Conservation (phyloP, 176 grass and related monocot genomes). For the Poa pratensis region DNA sequence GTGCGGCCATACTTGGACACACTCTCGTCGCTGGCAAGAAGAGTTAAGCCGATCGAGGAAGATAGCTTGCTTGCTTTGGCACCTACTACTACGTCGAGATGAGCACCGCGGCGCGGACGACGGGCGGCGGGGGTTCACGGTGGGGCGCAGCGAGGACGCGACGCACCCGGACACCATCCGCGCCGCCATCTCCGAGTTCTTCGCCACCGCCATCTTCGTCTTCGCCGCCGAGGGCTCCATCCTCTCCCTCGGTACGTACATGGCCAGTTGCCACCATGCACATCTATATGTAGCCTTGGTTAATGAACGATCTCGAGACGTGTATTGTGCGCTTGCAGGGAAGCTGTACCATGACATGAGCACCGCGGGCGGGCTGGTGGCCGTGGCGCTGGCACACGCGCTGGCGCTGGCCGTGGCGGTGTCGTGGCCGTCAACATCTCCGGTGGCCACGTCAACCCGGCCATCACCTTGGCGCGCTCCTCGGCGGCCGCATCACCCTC, state of each 20-base stretch:
- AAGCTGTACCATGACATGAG: constrained; percentile 78
- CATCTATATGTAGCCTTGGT: not conserved
- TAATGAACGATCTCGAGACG: not conserved
- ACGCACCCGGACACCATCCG: constrained; percentile 84
- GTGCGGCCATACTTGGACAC: constrained; percentile 11
- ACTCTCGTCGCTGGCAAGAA: not conserved
- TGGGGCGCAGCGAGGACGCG: constrained; percentile 77
- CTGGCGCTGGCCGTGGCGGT: constrained; percentile 67
- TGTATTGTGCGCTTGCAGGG: constrained; percentile 39
- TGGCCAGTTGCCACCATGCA: not conserved
- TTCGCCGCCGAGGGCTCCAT: constrained; percentile 96
- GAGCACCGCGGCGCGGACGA: constrained; percentile 41
- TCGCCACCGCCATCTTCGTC: constrained; percentile 91
- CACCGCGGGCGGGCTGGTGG: constrained; percentile 68
- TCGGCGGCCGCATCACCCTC: constrained; percentile 76
- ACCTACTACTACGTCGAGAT: not conserved
- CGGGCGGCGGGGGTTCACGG: constrained; percentile 64
- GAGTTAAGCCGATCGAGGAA: not conserved
- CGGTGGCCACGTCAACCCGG: constrained; percentile 92
- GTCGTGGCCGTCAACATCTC: constrained; percentile 77
- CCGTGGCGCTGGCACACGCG: constrained; percentile 75
- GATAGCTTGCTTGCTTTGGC: not conserved
- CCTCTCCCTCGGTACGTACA: constrained; percentile 72
- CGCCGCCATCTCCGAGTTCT: constrained; percentile 82
- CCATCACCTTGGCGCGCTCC: constrained; percentile 79